Evolutionary conservation across 2,329 filamentous ascomycete genomes (phyloP).

Genomic region (Diaporthe longicolla): DNA sequence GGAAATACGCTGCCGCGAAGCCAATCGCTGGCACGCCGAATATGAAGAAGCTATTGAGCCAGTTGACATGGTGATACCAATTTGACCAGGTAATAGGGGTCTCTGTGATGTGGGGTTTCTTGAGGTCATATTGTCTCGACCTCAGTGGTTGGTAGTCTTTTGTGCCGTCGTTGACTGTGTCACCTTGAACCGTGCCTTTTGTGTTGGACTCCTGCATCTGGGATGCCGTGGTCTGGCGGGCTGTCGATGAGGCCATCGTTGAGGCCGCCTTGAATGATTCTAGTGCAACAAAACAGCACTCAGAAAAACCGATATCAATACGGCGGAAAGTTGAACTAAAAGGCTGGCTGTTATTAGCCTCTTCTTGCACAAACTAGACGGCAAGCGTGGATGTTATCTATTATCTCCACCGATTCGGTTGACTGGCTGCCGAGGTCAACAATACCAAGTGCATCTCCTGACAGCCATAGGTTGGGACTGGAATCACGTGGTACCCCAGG

Average conservation of each 20-base stretch:
- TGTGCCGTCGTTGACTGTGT: constrained; percentile 61
- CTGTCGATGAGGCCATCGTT: constrained; percentile 6
- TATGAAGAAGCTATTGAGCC: constrained; percentile 89
- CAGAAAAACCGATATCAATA: too few species aligned
- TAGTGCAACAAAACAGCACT: too few species aligned
- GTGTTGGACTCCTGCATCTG: neutral
- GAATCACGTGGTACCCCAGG: neutral
- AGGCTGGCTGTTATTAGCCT: too few species aligned
- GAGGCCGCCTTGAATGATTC: neutral
- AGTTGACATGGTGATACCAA: constrained; percentile 95
- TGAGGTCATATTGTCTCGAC: constrained; percentile 58
- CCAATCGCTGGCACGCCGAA: constrained; percentile 82
- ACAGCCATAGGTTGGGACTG: constrained; percentile 24
- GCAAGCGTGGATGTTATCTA: neutral
- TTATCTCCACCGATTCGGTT: neutral
- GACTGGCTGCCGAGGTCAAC: neutral
- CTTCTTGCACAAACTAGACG: too few species aligned
- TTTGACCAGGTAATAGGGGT: constrained; percentile 84
- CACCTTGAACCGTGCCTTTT: neutral
- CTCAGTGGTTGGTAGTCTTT: constrained; percentile 68
- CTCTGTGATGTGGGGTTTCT: constrained; percentile 90
- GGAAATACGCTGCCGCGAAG: constrained; percentile 77
- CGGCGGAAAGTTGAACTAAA: neutral
- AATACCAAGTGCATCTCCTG: constrained; percentile 23
- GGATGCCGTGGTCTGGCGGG: neutral